Base-by-base conservation (phyloP, 495 filamentous ascomycete genomes). In the Sphaerosporella brunnea region DNA sequence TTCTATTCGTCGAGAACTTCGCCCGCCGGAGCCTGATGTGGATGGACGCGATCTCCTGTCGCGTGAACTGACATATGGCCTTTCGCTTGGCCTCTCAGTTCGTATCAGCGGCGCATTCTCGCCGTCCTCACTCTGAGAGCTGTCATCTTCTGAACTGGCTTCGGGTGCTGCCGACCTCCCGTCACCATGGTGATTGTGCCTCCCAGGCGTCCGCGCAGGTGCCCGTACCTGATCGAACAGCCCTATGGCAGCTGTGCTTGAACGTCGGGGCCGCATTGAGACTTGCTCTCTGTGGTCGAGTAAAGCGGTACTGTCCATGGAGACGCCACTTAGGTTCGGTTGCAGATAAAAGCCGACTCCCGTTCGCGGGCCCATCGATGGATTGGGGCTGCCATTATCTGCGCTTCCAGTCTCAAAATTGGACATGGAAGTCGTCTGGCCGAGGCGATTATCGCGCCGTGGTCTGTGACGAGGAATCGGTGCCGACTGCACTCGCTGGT, bases 271-370 rank as follows among this genome's bases (percentile, higher is more conserved):
- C 36, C 78, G 72, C 66, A 84, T 74, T 37, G 71, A 69, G 23
- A 75, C 74, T 54, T 86, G 82, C 19, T 78, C 74, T 55, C 84
- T 83, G 53, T 93, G 84, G 58, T 92, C 84, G 36, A 92, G 63
- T 38, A 92, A 67, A 2, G 73, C 76, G 54, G 84, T 74, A 57
- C 82, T 88, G 46, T 87, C 84, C 45, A 93, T 64, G 57, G 84
- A 92, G 3, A 82, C 84, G 59, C 69, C 77, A 61, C 84, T 93
- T 50, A 78, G 44, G 59, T 78, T 81, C 19, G 32, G 21, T 25
- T 32, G 45, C 36, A 38, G 20, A 20, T 48, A 48, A n/a, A 48
- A 21, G 26, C 18, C 30, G 7, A 11, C 13, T 4, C 23, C 23
- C 23, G 21, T 32, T 5, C 28, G 28, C 28, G 28, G 28, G 13